Conservation (phyloP, 305 asterid species). For the Withania somnifera region DNA sequence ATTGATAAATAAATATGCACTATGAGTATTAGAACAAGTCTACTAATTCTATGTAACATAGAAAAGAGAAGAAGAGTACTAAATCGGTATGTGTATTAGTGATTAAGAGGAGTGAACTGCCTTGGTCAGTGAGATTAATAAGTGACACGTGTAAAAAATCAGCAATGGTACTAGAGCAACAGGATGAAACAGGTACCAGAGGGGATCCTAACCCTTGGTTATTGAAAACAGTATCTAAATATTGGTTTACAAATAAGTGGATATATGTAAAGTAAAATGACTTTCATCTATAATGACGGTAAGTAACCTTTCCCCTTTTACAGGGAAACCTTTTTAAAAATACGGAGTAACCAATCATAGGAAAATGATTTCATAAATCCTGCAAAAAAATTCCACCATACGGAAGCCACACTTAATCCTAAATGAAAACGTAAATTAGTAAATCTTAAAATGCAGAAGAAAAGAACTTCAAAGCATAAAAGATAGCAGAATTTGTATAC, state of each 20-base stretch:
- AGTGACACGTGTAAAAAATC: too few species aligned
- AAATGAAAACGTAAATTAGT: background rate
- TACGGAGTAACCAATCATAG: background rate
- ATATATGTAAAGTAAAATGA: background rate
- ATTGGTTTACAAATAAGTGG: background rate
- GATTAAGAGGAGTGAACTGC: too few species aligned
- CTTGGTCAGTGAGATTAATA: too few species aligned
- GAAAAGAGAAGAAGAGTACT: too few species aligned
- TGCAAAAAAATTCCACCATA: background rate
- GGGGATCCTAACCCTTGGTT: too few species aligned
- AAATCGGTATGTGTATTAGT: too few species aligned
- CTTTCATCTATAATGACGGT: background rate
- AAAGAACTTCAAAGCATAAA: background rate
- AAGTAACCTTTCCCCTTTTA: background rate
- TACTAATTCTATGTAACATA: background rate
- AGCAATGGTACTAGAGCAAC: too few species aligned
- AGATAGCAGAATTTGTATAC: slow-evolving; percentile 8
- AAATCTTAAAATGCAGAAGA: background rate
- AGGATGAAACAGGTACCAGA: too few species aligned
- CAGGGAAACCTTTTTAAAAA: background rate
- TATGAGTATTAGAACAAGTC: background rate
- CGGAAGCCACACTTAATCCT: background rate
- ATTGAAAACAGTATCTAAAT: background rate
- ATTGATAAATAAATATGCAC: background rate
- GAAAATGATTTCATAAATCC: background rate